Base-by-base conservation (phyloP, 805 yeast species). In the Barnettozyma botsteinii region DNA sequence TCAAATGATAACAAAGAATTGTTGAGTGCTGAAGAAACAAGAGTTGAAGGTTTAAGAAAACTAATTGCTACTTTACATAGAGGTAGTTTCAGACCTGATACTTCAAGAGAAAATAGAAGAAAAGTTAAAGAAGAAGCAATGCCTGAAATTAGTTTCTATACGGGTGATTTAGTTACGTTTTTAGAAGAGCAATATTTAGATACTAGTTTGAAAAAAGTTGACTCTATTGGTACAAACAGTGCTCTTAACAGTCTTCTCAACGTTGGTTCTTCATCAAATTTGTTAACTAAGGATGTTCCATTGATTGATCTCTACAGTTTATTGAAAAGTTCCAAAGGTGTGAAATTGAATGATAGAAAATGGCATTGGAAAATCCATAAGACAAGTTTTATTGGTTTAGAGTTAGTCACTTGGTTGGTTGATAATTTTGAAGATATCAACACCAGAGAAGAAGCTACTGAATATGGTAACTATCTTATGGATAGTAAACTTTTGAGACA, bases 281-380 rank as follows among this genome's bases (percentile, higher is more conserved):
- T 66, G 14, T 66, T 79, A 43, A 70, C 68, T 38, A 77, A 71
- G 47, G 64, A 65, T 17, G 70, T 79, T 5, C 69, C 75, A 21
- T 52, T 82, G 3, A 33, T 59, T 0, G 75, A 70, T 17, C 59
- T 91, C 21, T 83, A 88, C 0, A 63, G 64, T 4, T 85, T 81
- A 40, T 57, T 91, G 36, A 94, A 82, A 51, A 73, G 81, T 5
- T 67, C 72, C 1, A 68, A 71, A 33, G 89, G 88, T 8, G 62
- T 91, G 7, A 70, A 68, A 17, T 66, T 93, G 27, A 79, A 75
- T 1, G 95, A 87, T 51, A 69, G 97, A 50, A 74, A 81, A 25
- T 91, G 98, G 98, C 98, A 91, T 59, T 78, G 89, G 76, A 79
- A 79, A 46, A 65, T 75, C 4, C 94, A 86, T 56, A 67, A 71